These are phyloP conservation scores for Colletotrichum kahawae DNA, from an alignment of 2,329 filamentous ascomycete species.

Conservation along the genomic window DNA sequence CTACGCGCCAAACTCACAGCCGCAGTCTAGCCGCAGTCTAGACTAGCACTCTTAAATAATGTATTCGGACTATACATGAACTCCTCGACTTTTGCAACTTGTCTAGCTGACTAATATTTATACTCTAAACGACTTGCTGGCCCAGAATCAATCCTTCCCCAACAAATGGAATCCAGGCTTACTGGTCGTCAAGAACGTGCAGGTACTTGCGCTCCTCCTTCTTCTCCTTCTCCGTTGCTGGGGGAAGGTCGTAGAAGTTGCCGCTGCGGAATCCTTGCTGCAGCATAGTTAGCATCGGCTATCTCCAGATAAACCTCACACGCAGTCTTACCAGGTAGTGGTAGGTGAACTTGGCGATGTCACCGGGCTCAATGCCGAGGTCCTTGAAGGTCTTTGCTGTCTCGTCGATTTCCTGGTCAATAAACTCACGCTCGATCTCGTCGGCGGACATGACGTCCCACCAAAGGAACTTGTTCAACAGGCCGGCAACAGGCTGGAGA, in stretches of 20 bases:
- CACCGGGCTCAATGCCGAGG: constrained; percentile 85
- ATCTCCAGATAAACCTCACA: neutral
- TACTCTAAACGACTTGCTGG: constrained; percentile 23
- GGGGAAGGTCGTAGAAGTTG: constrained; percentile 90
- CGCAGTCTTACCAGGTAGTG: constrained; percentile 80
- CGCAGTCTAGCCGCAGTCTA: neutral
- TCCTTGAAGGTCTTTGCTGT: constrained; percentile 95
- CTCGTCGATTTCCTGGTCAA: constrained; percentile 90
- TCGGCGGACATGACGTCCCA: constrained; percentile 86
- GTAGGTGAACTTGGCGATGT: constrained; percentile 86
- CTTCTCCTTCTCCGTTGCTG: constrained; percentile 93
- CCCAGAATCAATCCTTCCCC: constrained; percentile 19
- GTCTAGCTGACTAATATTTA: constrained; percentile 36
- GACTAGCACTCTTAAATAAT: neutral
- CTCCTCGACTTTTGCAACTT: constrained; percentile 21
- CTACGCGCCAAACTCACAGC: neutral
- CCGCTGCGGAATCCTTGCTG: constrained; percentile 91
- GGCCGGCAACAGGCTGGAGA: constrained; percentile 74
- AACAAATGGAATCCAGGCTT: constrained; percentile 21
- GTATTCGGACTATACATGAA: constrained; percentile 6
- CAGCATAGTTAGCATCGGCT: constrained; percentile 34
- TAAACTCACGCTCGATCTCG: constrained; percentile 88
- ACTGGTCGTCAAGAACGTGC: constrained; percentile 87
- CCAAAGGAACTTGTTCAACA: constrained; percentile 86
- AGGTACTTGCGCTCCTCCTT: constrained; percentile 95